Conservation (phyloP, 805 yeast genomes). For the Kluyveromyces siamensis region DNA sequence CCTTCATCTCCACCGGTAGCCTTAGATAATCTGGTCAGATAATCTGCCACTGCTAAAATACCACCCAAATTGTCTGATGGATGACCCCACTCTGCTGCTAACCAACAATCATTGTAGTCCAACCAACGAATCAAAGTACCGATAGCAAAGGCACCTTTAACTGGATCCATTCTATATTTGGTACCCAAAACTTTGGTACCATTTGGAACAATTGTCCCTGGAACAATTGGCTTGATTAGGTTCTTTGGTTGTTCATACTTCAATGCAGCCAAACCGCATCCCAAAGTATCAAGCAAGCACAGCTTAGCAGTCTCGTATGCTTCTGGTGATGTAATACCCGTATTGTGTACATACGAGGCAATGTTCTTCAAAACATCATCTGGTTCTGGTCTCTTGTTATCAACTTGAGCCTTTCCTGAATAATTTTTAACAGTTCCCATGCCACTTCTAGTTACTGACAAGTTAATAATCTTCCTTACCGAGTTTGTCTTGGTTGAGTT, state of each 20-base stretch:
- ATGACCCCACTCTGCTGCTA: conserved; percentile 66
- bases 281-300: conserved; percentile 48
- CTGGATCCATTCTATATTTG: conserved; percentile 40
- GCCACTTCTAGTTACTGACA: background rate
- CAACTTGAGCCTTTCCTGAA: conserved; percentile 8
- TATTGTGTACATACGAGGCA: conserved; percentile 41
- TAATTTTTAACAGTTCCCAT: background rate
- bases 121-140: conserved; percentile 53
- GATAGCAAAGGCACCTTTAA: conserved; percentile 48
- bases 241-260: conserved; percentile 41
- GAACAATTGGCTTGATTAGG: conserved; percentile 48
- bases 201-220: conserved; percentile 45
- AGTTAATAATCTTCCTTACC: background rate
- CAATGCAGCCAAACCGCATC: conserved; percentile 53
- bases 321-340: conserved; percentile 34
- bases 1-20: conserved; percentile 33
- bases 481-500: background rate
- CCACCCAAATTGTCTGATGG: conserved; percentile 56
- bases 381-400: conserved; percentile 43
- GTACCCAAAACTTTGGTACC: conserved; percentile 53
- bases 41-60: conserved; percentile 49
- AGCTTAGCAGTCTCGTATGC: conserved; percentile 48
- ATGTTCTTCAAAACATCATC: conserved; percentile 42
- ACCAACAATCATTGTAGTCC: conserved; percentile 57
- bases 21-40: conserved; percentile 38